Percentiles rank a stretch among this genome's conserved stretches.
Evolutionary conservation across 306 rosid species (phyloP).

Genomic region (Lagenaria siceraria): DNA sequence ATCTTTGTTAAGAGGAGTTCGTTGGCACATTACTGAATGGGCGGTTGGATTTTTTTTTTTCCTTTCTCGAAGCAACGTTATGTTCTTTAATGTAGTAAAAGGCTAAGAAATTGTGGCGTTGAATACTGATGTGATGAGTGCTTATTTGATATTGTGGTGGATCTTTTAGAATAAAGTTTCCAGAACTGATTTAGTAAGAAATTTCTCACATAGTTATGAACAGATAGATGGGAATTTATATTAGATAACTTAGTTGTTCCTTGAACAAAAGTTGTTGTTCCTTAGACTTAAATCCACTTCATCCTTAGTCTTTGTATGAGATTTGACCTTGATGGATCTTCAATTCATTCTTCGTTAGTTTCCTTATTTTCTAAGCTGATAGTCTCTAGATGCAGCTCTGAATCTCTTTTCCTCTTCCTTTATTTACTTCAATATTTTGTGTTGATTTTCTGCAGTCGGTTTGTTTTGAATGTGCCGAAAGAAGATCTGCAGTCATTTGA

Average conservation of each 20-base stretch:
- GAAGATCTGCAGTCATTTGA: conserved; percentile 97
- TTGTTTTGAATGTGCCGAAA: conserved; percentile 88
- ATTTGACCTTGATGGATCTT: background rate
- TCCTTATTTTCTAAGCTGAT: background rate
- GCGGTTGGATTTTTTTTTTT: background rate
- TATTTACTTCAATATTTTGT: background rate
- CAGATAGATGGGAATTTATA: background rate
- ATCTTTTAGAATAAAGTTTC: background rate
- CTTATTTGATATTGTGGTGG: background rate
- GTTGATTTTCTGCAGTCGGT: conserved; percentile 54
- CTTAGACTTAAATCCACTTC: background rate
- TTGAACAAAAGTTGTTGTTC: background rate
- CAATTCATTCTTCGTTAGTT: background rate
- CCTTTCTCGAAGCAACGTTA: background rate
- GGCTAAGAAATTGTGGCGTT: background rate
- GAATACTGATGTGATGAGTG: no score
- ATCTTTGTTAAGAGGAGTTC: background rate
- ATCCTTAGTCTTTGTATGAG: background rate
- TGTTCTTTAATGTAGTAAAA: background rate
- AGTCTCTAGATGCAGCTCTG: background rate
- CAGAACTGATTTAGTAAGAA: background rate
- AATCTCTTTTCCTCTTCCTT: background rate
- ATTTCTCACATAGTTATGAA: background rate
- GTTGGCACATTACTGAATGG: background rate
- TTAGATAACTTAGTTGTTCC: background rate